Conservation (phyloP, 176 grass and related monocot genomes). For the Oryza meridionalis region DNA sequence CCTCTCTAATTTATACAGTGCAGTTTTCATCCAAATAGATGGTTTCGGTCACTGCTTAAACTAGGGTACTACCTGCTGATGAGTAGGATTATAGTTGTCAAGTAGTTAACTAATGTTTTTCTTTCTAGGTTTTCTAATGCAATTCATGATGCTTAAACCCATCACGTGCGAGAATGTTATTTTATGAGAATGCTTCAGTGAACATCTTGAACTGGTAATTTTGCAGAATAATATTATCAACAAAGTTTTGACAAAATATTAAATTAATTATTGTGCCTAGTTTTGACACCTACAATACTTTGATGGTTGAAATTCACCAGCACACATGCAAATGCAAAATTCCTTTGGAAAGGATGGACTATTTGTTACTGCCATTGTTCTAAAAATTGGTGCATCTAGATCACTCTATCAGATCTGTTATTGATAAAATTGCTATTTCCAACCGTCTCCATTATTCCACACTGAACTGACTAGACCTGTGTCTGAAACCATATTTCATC, state of each 20-base stretch:
- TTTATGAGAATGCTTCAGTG: neutral
- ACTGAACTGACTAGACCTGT: neutral
- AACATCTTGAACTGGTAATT: neutral
- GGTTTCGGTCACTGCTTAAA: neutral
- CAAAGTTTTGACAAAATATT: neutral
- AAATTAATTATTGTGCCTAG: neutral
- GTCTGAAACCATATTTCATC: neutral
- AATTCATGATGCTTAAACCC: neutral
- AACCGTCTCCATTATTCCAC: neutral
- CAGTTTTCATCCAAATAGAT: neutral
- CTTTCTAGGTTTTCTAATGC: neutral
- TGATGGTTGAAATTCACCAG: neutral
- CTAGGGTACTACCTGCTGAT: neutral
- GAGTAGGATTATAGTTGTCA: neutral
- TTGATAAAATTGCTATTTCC: no score
- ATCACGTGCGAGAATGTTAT: neutral
- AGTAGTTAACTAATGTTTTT: neutral
- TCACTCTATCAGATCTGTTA: no score
- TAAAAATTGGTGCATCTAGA: no score
- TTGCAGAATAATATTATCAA: neutral
- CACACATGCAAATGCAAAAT: neutral
- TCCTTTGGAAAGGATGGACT: neutral
- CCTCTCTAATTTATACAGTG: neutral
- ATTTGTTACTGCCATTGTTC: neutral
- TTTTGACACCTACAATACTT: constrained; percentile 4